Percentiles rank a stretch among this genome's conserved stretches.
phyloP scores from a whole-genome alignment of 371 early-diverging fungal genomes.

The Batkoa obscura region DNA sequence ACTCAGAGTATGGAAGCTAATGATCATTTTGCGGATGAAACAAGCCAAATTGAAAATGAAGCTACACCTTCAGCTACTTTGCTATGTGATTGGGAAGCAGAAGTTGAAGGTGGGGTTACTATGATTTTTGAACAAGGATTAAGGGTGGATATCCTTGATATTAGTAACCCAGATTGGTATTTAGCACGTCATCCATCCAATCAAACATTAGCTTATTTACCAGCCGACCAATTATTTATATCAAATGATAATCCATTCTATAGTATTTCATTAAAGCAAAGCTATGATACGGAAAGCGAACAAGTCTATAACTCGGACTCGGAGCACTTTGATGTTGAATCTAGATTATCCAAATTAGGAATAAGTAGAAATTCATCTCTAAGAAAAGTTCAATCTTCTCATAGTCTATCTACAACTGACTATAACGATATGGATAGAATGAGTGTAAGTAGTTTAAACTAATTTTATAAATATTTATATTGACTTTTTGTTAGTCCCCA shows the following conservation, averaged over 20 bases:
- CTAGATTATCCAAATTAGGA: too few relatives aligned
- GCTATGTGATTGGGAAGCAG: background rate
- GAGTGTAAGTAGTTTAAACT: background rate
- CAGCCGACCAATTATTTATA: too few relatives aligned
- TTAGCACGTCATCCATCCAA: background rate
- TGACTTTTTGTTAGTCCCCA: background rate
- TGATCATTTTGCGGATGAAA: too few relatives aligned
- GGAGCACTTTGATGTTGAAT: too few relatives aligned
- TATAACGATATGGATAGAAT: background rate
- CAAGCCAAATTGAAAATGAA: background rate
- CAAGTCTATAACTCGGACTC: too few relatives aligned
- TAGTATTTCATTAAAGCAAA: too few relatives aligned
- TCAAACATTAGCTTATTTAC: constrained; percentile 19
- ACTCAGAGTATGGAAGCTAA: background rate
- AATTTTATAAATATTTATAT: background rate
- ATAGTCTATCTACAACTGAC: background rate
- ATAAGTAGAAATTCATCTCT: too few relatives aligned
- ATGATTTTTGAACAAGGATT: background rate
- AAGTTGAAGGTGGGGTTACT: background rate
- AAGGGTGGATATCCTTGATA: background rate
- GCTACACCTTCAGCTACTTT: background rate
- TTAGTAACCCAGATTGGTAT: background rate
- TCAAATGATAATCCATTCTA: too few relatives aligned
- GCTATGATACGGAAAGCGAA: too few relatives aligned
- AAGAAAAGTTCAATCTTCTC: too few relatives aligned